Percentiles rank a stretch among this genome's conserved stretches.
Conservation (phyloP, 139 green algal genomes). For the Ulvella scutata region DNA sequence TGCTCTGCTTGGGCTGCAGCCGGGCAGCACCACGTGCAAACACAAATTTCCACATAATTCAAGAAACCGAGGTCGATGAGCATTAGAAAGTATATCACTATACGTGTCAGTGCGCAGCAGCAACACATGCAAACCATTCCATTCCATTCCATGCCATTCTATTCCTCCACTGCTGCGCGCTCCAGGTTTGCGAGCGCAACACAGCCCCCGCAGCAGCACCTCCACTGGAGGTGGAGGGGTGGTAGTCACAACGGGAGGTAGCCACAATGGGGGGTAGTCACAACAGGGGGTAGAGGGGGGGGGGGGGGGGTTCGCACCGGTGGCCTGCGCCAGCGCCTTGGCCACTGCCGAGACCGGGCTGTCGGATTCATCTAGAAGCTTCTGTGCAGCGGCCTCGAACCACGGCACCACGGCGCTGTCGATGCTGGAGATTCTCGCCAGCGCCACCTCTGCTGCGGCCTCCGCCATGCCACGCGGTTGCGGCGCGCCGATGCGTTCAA, state of each 20-base stretch:
- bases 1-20: no score
- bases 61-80: no score
- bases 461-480: conserved; percentile 79
- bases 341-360: conserved; percentile 53
- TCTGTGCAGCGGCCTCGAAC: conserved; percentile 31
- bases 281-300: no score
- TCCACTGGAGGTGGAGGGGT: no score
- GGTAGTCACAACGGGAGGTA: no score
- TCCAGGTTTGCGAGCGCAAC: not conserved
- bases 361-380: conserved; percentile 32
- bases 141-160: not conserved
- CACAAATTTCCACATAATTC: no score
- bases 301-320: no score
- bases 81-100: no score
- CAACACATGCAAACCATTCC: not conserved
- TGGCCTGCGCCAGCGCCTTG: conserved; percentile 75
- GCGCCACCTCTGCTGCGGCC: conserved; percentile 47
- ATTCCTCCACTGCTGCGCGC: not conserved
- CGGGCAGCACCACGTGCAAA: no score
- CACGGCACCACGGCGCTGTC: conserved; percentile 26
- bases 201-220: not conserved
- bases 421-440: conserved; percentile 50
- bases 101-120: no score
- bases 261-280: no score
- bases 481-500: conserved; percentile 76